phyloP scores from a whole-genome alignment of 176 grass and related monocot genomes.

The bread wheat (Triticum aestivum) region DNA sequence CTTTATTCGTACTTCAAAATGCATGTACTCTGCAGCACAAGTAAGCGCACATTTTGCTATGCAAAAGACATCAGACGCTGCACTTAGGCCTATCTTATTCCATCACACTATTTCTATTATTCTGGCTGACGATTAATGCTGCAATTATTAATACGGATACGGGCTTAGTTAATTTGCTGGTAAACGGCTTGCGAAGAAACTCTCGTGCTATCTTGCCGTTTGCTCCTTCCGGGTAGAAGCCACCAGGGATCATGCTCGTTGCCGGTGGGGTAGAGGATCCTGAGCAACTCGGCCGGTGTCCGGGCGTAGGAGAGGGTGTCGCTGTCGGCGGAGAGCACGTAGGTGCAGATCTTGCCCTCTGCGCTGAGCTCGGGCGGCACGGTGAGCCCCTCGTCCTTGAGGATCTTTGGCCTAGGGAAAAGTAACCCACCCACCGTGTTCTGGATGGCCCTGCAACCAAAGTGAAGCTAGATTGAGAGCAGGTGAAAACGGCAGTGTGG shows the following conservation, averaged over 20 bases:
- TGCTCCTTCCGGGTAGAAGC: slow-evolving; percentile 53
- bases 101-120: neutral
- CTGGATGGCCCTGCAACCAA: slow-evolving; percentile 51
- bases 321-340: slow-evolving; percentile 53
- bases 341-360: slow-evolving; percentile 51
- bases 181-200: slow-evolving; percentile 15
- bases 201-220: slow-evolving; percentile 51
- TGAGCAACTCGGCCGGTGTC: slow-evolving; percentile 57
- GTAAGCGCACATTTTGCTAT: no score
- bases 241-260: slow-evolving; percentile 47
- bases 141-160: neutral
- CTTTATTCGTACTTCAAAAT: no score
- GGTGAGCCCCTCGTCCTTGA: slow-evolving; percentile 71
- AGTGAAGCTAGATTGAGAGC: neutral
- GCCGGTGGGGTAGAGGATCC: slow-evolving; percentile 60
- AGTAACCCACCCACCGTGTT: slow-evolving; percentile 54
- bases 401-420: slow-evolving; percentile 54
- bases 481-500: no score
- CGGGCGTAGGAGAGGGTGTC: slow-evolving; percentile 64
- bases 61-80: no score
- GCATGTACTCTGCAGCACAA: no score
- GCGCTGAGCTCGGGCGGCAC: slow-evolving; percentile 50
- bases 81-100: no score
- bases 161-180: neutral
- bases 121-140: neutral